phyloP scores from a whole-genome alignment of 768 basidiomycete species.

The Kwoniella europaea region DNA sequence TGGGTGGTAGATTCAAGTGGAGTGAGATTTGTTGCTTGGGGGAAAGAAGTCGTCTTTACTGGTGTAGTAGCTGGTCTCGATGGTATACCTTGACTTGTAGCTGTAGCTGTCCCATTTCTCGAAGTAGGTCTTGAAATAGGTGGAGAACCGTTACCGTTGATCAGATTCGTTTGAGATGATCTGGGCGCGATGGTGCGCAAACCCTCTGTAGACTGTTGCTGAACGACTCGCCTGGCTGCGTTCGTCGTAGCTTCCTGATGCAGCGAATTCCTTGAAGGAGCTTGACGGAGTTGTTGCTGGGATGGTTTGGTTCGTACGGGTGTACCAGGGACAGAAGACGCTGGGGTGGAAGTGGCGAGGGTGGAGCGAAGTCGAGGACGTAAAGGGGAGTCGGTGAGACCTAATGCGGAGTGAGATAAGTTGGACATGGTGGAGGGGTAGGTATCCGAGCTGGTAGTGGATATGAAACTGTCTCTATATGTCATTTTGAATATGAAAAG shows the following conservation, averaged over 20 bases:
- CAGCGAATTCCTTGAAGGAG: conserved; percentile 7
- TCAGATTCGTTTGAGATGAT: conserved; percentile 6
- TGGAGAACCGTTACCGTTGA: neutral
- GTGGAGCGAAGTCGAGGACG: conserved; percentile 11
- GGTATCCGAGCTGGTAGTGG: conserved; percentile 30
- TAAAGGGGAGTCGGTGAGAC: conserved; percentile 40
- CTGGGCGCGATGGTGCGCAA: neutral
- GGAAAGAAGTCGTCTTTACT: neutral
- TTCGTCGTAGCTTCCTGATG: conserved; percentile 22
- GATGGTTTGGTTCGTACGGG: conserved; percentile 5
- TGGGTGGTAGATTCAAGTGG: neutral
- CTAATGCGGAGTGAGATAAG: conserved; percentile 34
- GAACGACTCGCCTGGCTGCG: conserved; percentile 9
- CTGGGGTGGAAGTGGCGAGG: conserved; percentile 3
- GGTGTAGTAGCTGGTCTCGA: conserved; percentile 2
- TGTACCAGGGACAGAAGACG: neutral
- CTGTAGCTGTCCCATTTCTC: neutral
- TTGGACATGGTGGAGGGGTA: conserved; percentile 47
- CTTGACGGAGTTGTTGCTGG: conserved; percentile 7
- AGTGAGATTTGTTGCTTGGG: neutral
- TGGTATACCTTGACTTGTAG: neutral
- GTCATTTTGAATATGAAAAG: conserved; percentile 9
- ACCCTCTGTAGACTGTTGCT: neutral
- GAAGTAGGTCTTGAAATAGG: neutral
- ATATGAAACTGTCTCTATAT: conserved; percentile 32